Evolutionary conservation across 2,329 filamentous ascomycete species (phyloP).

Genomic region (Coniochaeta sp.): DNA sequence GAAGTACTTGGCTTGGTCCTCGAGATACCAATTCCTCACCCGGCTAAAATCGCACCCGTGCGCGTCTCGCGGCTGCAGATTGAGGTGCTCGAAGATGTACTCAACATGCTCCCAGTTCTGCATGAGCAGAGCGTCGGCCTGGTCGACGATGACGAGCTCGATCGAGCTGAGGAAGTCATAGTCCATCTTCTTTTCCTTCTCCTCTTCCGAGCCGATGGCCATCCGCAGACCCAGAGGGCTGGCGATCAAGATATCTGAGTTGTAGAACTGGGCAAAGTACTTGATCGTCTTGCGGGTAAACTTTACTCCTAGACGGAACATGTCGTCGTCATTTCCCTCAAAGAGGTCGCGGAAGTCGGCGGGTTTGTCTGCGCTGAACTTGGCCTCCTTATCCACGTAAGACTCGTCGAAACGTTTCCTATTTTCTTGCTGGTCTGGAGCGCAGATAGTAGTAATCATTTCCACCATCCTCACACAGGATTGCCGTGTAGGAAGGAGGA

Average conservation of each 20-base stretch:
- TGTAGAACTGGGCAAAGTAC: conserved; percentile 92
- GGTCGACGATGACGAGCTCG: conserved; percentile 83
- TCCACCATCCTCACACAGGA: conserved; percentile 75
- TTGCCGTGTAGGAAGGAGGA: conserved; percentile 82
- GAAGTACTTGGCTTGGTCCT: conserved; percentile 70
- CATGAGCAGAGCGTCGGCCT: conserved; percentile 89
- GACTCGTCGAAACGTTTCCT: conserved; percentile 84
- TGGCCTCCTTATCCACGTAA: conserved; percentile 63
- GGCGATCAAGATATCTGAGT: conserved; percentile 88
- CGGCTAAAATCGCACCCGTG: conserved; percentile 93
- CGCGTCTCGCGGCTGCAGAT: conserved; percentile 78
- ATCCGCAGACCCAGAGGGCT: conserved; percentile 85
- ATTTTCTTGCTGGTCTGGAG: conserved; percentile 90
- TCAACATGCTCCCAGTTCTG: conserved; percentile 98
- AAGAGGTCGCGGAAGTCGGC: conserved; percentile 87
- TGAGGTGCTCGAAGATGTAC: conserved; percentile 85
- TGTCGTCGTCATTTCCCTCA: conserved; percentile 91
- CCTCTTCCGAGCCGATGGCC: conserved; percentile 73
- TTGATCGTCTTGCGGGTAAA: conserved; percentile 95
- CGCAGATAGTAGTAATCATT: conserved; percentile 65
- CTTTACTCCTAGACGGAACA: conserved; percentile 93
- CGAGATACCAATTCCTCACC: conserved; percentile 87
- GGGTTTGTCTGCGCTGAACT: conserved; percentile 66
- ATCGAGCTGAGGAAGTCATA: conserved; percentile 91
- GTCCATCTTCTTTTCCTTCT: conserved; percentile 55